Percentiles rank a stretch among this genome's conserved stretches.
Conservation (phyloP, 2,329 filamentous ascomycete genomes). For the Magnaporthiopsis incrustans region DNA sequence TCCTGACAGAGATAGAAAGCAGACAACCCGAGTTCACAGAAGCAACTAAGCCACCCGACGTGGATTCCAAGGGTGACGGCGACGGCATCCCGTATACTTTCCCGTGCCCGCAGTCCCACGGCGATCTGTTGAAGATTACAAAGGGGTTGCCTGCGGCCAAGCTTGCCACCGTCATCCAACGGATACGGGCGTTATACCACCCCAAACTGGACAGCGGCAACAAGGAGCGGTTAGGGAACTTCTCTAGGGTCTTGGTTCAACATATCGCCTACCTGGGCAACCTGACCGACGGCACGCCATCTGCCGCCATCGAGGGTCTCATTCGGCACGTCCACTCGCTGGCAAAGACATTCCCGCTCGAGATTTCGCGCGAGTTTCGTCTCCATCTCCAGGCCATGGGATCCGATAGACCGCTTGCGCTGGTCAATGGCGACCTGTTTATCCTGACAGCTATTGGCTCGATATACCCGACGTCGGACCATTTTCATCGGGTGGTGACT, state of each 20-base stretch:
- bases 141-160: constrained; percentile 54
- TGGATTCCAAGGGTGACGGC: constrained; percentile 34
- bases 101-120: constrained; percentile 70
- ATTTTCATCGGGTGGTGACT: constrained; percentile 92
- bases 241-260: constrained; percentile 58
- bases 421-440: constrained; percentile 63
- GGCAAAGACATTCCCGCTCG: constrained; percentile 73
- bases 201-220: constrained; percentile 78
- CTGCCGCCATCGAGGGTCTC: constrained; percentile 66
- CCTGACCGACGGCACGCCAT: constrained; percentile 33
- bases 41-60: constrained; percentile 30
- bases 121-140: constrained; percentile 63
- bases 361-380: constrained; percentile 71
- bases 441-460: constrained; percentile 76
- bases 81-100: constrained; percentile 74
- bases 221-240: constrained; percentile 69
- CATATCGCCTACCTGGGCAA: constrained; percentile 45
- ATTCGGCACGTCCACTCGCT: constrained; percentile 90
- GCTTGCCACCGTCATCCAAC: constrained; percentile 72
- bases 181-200: constrained; percentile 87
- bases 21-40: constrained; percentile 43
- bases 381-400: constrained; percentile 56
- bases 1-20: constrained; percentile 52
- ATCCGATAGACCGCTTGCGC: constrained; percentile 39
- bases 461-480: constrained; percentile 91